phyloP scores from a whole-genome alignment of 306 rosid genomes.

The Gastrolobium villosum region DNA sequence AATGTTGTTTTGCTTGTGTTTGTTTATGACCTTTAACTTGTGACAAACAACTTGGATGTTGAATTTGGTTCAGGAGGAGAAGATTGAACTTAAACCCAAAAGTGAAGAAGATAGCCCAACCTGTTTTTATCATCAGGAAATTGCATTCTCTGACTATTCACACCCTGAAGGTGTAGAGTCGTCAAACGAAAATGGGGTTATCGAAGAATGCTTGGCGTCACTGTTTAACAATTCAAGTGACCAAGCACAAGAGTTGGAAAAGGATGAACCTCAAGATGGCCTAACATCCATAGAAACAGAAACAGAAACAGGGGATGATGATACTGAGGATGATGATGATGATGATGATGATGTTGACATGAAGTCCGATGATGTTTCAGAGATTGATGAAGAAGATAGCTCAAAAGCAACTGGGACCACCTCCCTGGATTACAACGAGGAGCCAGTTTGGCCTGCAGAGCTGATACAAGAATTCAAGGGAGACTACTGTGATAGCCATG shows the following conservation, averaged over 20 bases:
- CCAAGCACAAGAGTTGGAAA: slow-evolving; percentile 36
- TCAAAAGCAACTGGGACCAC: slow-evolving; percentile 44
- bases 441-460: slow-evolving; percentile 50
- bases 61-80: slow-evolving; percentile 51
- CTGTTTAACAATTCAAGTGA: slow-evolving; percentile 2
- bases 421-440: slow-evolving; percentile 47
- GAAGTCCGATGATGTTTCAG: slow-evolving; percentile 30
- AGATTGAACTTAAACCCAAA: slow-evolving; percentile 24
- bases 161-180: slow-evolving; percentile 53
- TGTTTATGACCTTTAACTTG: background rate
- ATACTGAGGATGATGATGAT: background rate
- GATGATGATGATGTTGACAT: background rate
- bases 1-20: background rate
- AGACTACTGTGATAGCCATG: background rate
- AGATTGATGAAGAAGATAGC: slow-evolving; percentile 38
- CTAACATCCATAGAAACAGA: slow-evolving; percentile 41
- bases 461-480: slow-evolving; percentile 42
- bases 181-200: slow-evolving; percentile 32
- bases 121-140: slow-evolving; percentile 51
- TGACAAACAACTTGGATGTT: slow-evolving; percentile 7
- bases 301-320: slow-evolving; percentile 29
- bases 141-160: slow-evolving; percentile 46
- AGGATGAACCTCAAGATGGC: slow-evolving; percentile 38
- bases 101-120: slow-evolving; percentile 1
- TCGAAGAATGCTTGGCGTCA: background rate